Base-by-base conservation (phyloP, 345 rosid genomes). In the Eucalyptus victrix region DNA sequence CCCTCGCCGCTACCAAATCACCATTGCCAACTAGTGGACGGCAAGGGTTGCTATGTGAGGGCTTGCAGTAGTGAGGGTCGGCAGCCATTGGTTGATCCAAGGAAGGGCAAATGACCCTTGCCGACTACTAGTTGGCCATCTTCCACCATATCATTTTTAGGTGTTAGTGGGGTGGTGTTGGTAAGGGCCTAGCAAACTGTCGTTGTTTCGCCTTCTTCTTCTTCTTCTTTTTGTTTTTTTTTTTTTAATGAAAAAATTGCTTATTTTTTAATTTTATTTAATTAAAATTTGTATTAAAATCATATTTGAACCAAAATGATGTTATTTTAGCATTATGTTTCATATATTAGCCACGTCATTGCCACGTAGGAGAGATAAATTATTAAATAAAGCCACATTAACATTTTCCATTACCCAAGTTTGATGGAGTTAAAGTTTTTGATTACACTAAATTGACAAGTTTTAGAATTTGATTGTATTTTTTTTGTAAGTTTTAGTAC, bases 1-100 rank as follows among this genome's bases (percentile, higher is more conserved):
- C n/a, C 65, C 65, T 24, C n/a, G 1, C n/a, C 15, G 3, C n/a
- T 53, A 53, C 4, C 0, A 0, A 53, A 19, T 0, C 56, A 53
- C 24, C 56, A 53, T 53, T 53, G 56, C 56, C 24, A 53, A 53
- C 56, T 53, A 50, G 56, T 53, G 56, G 56, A 19, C 4, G 2
- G 2, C 56, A 53, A 53, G 58, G 58, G 10, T 53, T 53, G 58
- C 58, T 8, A 53, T 19, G 58, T 19, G 58, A 53, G 26, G 24
- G 58, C 58, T 53, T 53, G 26, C 1, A 19, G 26, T 19, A 53
- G 58, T 0, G 1, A 56, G 3, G 30, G 62, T 56, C 0, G 3
- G 28, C 30, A 56, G 30, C 62, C 62, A 1, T 56, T 56, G 62
- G 13, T 10, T 5, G 62, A 56, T 24, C 14, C 62, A 56, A 56